Evolutionary conservation across 306 rosid genomes (phyloP), one percentile per base, ranked within the genome.

Genomic region (Trifolium repens): DNA sequence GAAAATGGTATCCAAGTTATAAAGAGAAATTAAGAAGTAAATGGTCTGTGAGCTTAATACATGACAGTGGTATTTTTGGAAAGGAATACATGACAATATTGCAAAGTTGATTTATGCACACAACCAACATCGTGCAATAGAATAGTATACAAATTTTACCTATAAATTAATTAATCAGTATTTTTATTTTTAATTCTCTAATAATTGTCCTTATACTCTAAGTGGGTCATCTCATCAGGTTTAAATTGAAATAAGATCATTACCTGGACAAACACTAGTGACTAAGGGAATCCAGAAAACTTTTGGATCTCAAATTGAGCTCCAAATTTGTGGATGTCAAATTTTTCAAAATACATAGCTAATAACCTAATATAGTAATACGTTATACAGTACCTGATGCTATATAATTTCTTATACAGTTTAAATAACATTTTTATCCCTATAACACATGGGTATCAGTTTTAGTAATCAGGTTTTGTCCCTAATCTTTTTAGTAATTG

Each of bases 281-380:
- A 46, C 4, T 14, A 46, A 19, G 58, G 40, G 39, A 13, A 67
- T 67, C 57, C 2, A 12, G 70, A 63, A 35, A 58, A 63, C 7
- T 63, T 63, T 35, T 37, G 47, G 46, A n/a, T 39, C 26, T 37
- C 47, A 63, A 61, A 61, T 32, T 61, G 43, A 61, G 32, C 32
- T 65, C 50, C 53, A 65, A 67, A 19, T n/a, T 67, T 8, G 58
- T 44, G 59, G 24, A 27, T 27, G 13, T 9, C 66, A 55, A 58
- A 5, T 19, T 12, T 72, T 40, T 19, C 39, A 1, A 8, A 49
- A 63, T 63, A 46, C 62, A 65, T 17, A 40, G 10, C 34, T 65
- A 37, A 39, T 39, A 9, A 24, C 34, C 34, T 19, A 12, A 11
- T 14, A 63, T 27, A 1, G 30, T 63, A 62, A 62, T n/a, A 10